These are phyloP conservation scores for Cicer chorassanicum DNA, from an alignment of 306 rosid genomes.

Conservation along the genomic window DNA sequence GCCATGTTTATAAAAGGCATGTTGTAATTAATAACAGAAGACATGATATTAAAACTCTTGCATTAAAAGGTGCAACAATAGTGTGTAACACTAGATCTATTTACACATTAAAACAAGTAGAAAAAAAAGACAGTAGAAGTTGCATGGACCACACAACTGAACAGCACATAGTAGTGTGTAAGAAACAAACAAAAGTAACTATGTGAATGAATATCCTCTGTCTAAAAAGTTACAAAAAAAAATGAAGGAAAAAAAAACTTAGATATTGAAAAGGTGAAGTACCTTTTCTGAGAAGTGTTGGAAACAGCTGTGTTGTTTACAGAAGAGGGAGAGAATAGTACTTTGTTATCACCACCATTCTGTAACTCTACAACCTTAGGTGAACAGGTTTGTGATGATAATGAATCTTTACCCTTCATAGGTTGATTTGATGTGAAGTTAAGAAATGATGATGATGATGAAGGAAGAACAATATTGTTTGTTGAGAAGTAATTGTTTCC, in stretches of 20 bases:
- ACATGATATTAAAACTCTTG: constrained; percentile 11
- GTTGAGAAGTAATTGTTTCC: constrained; percentile 47
- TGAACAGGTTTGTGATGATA: constrained; percentile 55
- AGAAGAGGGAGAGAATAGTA: constrained; percentile 60
- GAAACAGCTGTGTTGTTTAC: constrained; percentile 71
- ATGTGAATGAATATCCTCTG: constrained; percentile 72
- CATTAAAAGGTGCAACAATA: constrained; percentile 42
- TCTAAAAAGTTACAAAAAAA: constrained; percentile 45
- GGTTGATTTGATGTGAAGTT: constrained; percentile 53
- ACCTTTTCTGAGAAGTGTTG: constrained; percentile 98
- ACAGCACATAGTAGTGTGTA: not conserved
- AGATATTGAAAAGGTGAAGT: constrained; percentile 35
- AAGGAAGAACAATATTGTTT: constrained; percentile 15
- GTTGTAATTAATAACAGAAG: constrained; percentile 12
- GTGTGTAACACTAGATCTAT: constrained; percentile 47
- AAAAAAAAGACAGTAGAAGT: constrained; percentile 37
- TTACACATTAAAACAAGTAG: constrained; percentile 21
- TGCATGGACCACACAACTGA: constrained; percentile 62
- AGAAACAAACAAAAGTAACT: constrained; percentile 44
- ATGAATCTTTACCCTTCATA: constrained; percentile 47
- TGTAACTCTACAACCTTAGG: constrained; percentile 61
- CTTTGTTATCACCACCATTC: constrained; percentile 52
- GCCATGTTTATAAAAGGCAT: constrained; percentile 6
- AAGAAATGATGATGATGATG: constrained; percentile 53
- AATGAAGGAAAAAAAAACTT: not conserved